Evolutionary conservation across 2,329 filamentous ascomycete genomes (phyloP).

Genomic region (Aaosphaeria arxii): DNA sequence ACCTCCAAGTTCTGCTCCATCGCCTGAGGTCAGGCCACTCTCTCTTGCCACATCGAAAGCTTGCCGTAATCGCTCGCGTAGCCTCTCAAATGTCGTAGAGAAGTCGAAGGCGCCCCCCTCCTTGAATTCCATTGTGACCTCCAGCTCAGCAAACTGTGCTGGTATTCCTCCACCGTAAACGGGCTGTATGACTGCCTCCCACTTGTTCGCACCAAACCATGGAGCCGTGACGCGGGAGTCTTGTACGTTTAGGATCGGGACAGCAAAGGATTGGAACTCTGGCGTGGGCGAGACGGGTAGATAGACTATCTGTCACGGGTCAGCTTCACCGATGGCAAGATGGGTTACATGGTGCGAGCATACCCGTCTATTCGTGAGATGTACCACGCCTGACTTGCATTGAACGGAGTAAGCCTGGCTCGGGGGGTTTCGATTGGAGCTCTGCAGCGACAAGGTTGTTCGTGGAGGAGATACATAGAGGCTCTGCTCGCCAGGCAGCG

Average conservation of each 20-base stretch:
- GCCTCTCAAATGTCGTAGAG: constrained; percentile 73
- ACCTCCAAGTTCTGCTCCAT: constrained; percentile 30
- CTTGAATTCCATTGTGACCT: constrained; percentile 84
- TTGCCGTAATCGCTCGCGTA: constrained; percentile 80
- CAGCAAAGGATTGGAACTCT: constrained; percentile 80
- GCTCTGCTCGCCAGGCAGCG: constrained; percentile 78
- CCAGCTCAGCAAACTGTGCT: constrained; percentile 67
- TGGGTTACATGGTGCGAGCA: constrained; percentile 22
- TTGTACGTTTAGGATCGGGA: constrained; percentile 80
- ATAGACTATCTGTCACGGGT: constrained; percentile 69
- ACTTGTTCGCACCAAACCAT: constrained; percentile 90
- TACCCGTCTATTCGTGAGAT: constrained; percentile 84
- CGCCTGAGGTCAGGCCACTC: constrained; percentile 52
- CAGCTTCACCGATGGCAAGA: constrained; percentile 5
- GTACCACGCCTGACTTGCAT: constrained; percentile 71
- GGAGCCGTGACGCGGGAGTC: constrained; percentile 85
- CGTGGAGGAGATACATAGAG: constrained; percentile 77
- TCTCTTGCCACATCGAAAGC: constrained; percentile 72
- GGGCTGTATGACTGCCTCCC: constrained; percentile 76
- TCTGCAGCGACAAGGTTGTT: constrained; percentile 72
- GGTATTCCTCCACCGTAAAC: constrained; percentile 83
- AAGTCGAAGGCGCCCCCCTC: constrained; percentile 96
- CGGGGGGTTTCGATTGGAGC: constrained; percentile 63
- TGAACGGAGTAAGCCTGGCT: constrained; percentile 65
- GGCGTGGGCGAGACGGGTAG: constrained; percentile 68